Evolutionary conservation across 2,329 filamentous ascomycete species (phyloP).

Genomic region (Xylaria sp.): DNA sequence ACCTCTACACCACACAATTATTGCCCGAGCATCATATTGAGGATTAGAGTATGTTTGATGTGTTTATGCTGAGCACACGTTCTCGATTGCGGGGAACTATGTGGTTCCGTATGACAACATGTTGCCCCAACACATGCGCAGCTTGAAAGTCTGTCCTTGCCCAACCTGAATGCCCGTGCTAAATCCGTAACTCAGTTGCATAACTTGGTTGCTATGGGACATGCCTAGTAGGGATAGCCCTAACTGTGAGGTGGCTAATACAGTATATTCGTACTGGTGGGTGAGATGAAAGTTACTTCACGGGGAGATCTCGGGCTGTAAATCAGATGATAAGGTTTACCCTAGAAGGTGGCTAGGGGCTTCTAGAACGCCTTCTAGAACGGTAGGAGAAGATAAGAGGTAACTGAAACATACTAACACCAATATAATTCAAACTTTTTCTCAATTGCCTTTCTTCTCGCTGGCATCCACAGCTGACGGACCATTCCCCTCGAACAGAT

Average conservation of each 20-base stretch:
- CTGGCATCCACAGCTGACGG: background rate
- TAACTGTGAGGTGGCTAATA: slow-evolving; percentile 5
- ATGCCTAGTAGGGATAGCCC: background rate
- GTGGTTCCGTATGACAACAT: slow-evolving; percentile 15
- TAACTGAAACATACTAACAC: background rate
- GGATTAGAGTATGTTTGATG: slow-evolving; percentile 3
- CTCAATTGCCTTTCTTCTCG: background rate
- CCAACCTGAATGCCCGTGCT: background rate
- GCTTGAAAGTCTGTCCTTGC: background rate
- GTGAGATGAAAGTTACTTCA: background rate
- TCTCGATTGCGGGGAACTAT: background rate
- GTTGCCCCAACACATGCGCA: background rate
- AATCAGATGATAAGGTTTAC: slow-evolving; percentile 20
- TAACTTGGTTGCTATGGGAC: slow-evolving; percentile 2
- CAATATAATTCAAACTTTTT: background rate
- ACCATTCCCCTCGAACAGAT: background rate
- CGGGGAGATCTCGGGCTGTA: slow-evolving; percentile 1
- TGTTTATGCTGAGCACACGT: background rate
- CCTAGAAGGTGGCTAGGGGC: slow-evolving; percentile 26
- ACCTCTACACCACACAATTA: background rate
- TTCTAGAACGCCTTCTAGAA: slow-evolving; percentile 28
- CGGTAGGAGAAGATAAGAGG: background rate
- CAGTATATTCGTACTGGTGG: slow-evolving; percentile 27
- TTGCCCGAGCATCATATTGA: slow-evolving; percentile 10
- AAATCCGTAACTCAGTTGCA: background rate